Evolutionary conservation across 257 asterid genomes (phyloP).

Genomic region (Solanum sparsipilum): DNA sequence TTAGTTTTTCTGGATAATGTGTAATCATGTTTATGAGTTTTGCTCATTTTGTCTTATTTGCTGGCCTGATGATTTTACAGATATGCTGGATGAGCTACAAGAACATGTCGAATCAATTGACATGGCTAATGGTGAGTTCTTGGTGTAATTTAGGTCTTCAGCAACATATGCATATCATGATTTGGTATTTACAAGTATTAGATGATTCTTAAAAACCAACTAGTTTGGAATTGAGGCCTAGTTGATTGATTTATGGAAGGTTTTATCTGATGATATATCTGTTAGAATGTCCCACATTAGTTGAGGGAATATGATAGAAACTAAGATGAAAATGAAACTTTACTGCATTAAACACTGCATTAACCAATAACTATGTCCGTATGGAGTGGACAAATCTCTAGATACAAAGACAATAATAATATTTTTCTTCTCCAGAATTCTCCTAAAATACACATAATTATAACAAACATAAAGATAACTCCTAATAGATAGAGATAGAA

Average conservation of each 20-base stretch:
- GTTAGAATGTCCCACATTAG: background rate
- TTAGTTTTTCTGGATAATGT: background rate
- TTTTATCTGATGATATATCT: background rate
- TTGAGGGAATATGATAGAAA: background rate
- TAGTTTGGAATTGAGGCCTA: background rate
- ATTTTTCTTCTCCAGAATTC: background rate
- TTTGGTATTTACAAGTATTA: background rate
- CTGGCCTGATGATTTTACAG: slow-evolving; percentile 19
- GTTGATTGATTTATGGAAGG: background rate
- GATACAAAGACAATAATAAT: background rate
- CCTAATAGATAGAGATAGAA: background rate
- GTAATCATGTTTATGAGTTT: background rate
- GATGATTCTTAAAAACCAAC: background rate
- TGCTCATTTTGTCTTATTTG: background rate
- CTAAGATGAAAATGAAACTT: background rate
- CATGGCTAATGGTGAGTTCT: slow-evolving; percentile 82
- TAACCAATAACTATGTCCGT: too few species aligned
- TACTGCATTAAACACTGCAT: background rate
- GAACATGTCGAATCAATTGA: slow-evolving; percentile 93
- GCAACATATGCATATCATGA: background rate
- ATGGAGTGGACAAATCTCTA: background rate
- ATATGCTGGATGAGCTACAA: slow-evolving; percentile 84
- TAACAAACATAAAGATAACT: background rate
- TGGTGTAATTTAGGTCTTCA: background rate
- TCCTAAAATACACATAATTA: background rate